phyloP scores from a whole-genome alignment of 129 eudicot species.

The Flaveria bidentis region DNA sequence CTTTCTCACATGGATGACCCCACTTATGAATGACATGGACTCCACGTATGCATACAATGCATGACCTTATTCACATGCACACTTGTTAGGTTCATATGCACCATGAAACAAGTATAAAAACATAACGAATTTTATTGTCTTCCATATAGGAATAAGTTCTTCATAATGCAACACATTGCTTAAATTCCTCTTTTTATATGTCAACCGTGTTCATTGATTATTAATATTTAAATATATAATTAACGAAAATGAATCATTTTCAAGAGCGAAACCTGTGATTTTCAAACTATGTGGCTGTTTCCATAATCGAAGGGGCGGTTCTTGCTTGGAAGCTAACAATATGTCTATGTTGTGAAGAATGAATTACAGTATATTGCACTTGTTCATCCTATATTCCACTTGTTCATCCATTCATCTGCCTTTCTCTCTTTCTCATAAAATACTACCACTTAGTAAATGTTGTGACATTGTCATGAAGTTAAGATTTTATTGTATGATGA shows the following conservation, averaged over 20 bases:
- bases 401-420: neutral
- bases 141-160: conserved; percentile 54
- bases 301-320: too few species aligned
- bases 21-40: conserved; percentile 27
- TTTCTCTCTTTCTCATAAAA: neutral
- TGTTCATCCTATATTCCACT: too few species aligned
- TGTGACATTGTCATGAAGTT: neutral
- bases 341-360: too few species aligned
- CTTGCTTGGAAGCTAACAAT: too few species aligned
- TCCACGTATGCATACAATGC: conserved; percentile 31
- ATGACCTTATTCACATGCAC: conserved; percentile 35
- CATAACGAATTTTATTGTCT: conserved; percentile 34
- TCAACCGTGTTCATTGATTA: conserved; percentile 24
- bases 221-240: conserved; percentile 2
- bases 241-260: neutral
- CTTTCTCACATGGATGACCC: conserved; percentile 42
- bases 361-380: neutral
- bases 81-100: conserved; percentile 37
- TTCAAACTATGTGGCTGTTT: neutral
- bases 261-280: neutral
- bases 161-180: conserved; percentile 43
- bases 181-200: conserved; percentile 37
- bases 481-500: neutral
- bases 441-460: neutral
- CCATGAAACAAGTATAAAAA: conserved; percentile 39